Evolutionary conservation across 768 basidiomycete genomes (phyloP).

Genomic region (Podaxis sp.): DNA sequence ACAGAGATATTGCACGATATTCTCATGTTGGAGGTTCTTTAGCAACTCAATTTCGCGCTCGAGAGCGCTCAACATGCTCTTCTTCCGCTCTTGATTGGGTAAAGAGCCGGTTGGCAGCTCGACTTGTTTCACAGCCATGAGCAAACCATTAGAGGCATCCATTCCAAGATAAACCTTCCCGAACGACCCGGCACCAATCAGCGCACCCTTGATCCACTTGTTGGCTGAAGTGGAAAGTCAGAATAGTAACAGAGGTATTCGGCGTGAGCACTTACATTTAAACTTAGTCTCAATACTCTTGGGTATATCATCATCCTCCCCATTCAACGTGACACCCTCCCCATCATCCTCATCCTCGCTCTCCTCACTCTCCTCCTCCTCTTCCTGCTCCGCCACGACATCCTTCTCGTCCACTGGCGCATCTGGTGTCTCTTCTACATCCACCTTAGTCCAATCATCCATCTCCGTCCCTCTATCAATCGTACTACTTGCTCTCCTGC

Average conservation of each 20-base stretch:
- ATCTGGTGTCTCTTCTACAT: slow-evolving; percentile 36
- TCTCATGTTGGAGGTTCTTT: slow-evolving; percentile 88
- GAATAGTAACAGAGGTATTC: neutral
- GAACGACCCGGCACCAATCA: slow-evolving; percentile 93
- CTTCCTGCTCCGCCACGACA: slow-evolving; percentile 36
- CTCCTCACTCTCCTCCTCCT: slow-evolving; percentile 35
- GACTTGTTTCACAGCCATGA: slow-evolving; percentile 99
- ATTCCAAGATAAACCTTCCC: slow-evolving; percentile 95
- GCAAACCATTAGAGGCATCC: slow-evolving; percentile 83
- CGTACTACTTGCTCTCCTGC: slow-evolving; percentile 50
- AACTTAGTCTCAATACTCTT: slow-evolving; percentile 22
- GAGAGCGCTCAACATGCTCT: slow-evolving; percentile 86
- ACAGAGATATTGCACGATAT: slow-evolving; percentile 99
- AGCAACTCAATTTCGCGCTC: slow-evolving; percentile 94
- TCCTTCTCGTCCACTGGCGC: slow-evolving; percentile 30
- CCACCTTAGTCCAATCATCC: slow-evolving; percentile 77
- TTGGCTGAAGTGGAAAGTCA: slow-evolving; percentile 44
- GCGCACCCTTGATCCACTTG: slow-evolving; percentile 96
- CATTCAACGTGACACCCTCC: slow-evolving; percentile 38
- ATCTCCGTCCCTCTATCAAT: slow-evolving; percentile 38
- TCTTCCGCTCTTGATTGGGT: slow-evolving; percentile 88
- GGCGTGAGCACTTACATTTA: slow-evolving; percentile 14
- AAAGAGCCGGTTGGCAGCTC: slow-evolving; percentile 81
- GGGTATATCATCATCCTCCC: slow-evolving; percentile 35
- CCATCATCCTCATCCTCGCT: slow-evolving; percentile 44